Base-by-base conservation (phyloP, 345 rosid genomes). In the Bruguiera gymnorhiza region DNA sequence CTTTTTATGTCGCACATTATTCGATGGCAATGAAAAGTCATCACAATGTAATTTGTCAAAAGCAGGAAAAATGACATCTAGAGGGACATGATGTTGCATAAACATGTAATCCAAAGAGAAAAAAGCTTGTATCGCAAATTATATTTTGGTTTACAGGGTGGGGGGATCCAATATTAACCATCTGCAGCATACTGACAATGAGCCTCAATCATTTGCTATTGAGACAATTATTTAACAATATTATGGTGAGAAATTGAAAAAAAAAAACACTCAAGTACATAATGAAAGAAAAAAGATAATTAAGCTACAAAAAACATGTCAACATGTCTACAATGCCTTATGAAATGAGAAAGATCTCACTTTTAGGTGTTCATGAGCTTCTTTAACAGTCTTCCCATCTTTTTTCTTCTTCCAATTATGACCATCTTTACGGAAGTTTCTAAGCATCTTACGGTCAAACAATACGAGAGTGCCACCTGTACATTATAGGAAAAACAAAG, bases 361-460 rank as follows among this genome's bases (percentile, higher is more conserved):
- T 84, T 95, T 95, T 65, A 95, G 83, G 83, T 90, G 98, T 84
- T 92, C 99, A 54, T 95, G 99, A 80, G 99, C 99, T 81, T 95
- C 99, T 82, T 92, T 95, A 67, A 92, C 85, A 2, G 99, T 95
- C 89, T 88, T 90, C 72, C 99, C 99, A 74, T 95, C 99, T 31
- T 89, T 90, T 78, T 95, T 95, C 96, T 92, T 95, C 86, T 92
- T 95, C 99, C 99, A 95, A 76, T 84, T 95, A 81, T 92, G 97
- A 73, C 99, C 98, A 83, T 95, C 99, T 73, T 86, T 92, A 66
- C 99, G 83, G 79, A 95, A 95, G 84, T 95, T 92, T 82, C 99
- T 89, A 67, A 95, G 88, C 96, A 85, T 90, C 88, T 90, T 95
- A 54, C 99, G 94, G 57, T 95, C 98, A 71, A 90, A 92, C 66